Base-by-base conservation (phyloP, 352 stramenopile species). In the Phytophthora ramorum region DNA sequence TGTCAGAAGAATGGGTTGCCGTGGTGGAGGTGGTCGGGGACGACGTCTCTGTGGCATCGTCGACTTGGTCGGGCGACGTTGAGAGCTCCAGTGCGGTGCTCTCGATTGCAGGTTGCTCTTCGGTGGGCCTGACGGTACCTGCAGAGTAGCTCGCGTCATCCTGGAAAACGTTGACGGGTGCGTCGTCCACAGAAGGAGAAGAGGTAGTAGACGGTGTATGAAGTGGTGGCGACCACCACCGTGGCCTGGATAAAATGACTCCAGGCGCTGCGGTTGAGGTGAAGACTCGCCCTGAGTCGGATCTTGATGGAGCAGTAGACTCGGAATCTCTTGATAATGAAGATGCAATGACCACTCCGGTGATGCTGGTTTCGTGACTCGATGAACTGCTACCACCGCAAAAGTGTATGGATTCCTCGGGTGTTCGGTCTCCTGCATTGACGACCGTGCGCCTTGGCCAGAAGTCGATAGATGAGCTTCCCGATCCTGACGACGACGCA, bases 21-120 rank as follows among this genome's bases (percentile, higher is more conserved):
- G 41, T 49, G 38, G 26, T 32, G 4, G 26, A 32, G 4, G 43
- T 37, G 22, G 34, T 44, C 13, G 41, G 14, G 0, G n/a, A n/a
- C 16, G 34, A 45, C 19, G 55, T 17, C 14, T 24, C 12, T 7
- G 35, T 20, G 17, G 50, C 32, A 10, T 58, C 22, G n/a, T 58
- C 22, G n/a, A 65, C 14, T 58, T 64, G 22, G 1, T 49, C 34
- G 0, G 28, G 6, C 9, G 40, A 59, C 16, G 30, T 60, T 19
- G 69, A 54, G 3, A 63, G 7, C 41, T 57, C 37, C 7, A 66
- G 12, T 22, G 45, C 46, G 1, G 53, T 43, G 48, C 49, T 74
- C 16, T 66, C 14, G 16, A 59, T 37, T 47, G 16, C 24, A 30
- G 44, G 6, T 34, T 35, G 47, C 48, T 66, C 53, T 52, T 63